Base-by-base conservation (phyloP, 176 grass and related monocot species). In the Cocos nucifera region DNA sequence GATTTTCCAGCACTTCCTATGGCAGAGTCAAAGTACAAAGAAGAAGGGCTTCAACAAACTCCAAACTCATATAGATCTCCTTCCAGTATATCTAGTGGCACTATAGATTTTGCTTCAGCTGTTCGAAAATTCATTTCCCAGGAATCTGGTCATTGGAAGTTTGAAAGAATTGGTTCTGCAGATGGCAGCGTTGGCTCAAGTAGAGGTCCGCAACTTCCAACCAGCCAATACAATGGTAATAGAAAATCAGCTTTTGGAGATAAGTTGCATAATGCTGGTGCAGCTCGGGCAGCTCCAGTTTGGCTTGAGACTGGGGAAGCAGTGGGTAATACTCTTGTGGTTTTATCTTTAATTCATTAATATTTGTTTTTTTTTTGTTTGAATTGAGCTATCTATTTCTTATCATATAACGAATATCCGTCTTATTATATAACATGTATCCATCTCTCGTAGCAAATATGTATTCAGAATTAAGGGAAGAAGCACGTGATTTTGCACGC, bases 291-390 rank as follows among this genome's bases (percentile, higher is more conserved):
- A 55, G 64, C 93, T 83, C 87, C 81, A 22, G 21, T 71, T 57
- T 97, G 93, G 93, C 93, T 97, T 64, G 93, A 97, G 57, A 97
- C 87, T 62, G 93, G 93, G 17, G 84, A 92, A 28, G 76, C 93
- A 88, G 87, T 92, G 23, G 93, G 93, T 97, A 97, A 85, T 86
- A 75, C 16, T 50, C 20, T 59, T 73, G 20, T 2, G 26, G 16
- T 35, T 17, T 63, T 61, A 64, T 66, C 7, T 17, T 6, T 54
- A 15, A 24, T 15, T 54, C 10, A 65, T 17, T 7, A 63, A 30
- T 35, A 76, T 55, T 25, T 59, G 10, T 48, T 55, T 83, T 27
- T 72, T 67, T 19, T 70, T 49, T 71, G 19, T 18, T 24, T 58
- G 15, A 69, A 21, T 54, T 72, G 23, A 82, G 30, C 12, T 24